These are phyloP conservation scores for Daldinia loculata DNA, from an alignment of 495 filamentous ascomycete genomes.

Conservation along the genomic window DNA sequence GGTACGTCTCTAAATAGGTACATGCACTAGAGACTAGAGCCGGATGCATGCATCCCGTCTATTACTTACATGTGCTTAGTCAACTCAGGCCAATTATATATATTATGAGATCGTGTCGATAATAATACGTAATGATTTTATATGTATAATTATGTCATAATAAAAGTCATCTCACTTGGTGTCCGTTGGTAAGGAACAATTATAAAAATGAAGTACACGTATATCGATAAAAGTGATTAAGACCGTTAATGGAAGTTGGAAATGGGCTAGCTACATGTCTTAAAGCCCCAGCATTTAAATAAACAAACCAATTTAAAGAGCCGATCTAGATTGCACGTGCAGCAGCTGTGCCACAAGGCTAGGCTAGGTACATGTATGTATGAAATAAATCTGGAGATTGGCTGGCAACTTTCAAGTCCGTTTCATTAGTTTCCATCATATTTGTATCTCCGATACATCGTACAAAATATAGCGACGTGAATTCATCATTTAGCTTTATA, in stretches of 20 bases:
- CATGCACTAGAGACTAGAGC: not conserved
- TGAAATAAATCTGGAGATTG: slow-evolving; percentile 15
- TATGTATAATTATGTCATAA: not conserved
- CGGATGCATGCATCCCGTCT: not conserved
- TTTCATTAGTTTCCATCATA: slow-evolving; percentile 20
- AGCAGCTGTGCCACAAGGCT: slow-evolving; percentile 1
- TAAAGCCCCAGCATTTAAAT: not conserved
- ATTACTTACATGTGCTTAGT: not conserved
- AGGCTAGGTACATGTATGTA: not conserved
- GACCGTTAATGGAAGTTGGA: too few species aligned
- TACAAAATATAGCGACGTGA: slow-evolving; percentile 18
- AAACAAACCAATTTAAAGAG: not conserved
- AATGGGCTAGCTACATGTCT: not conserved
- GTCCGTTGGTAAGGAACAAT: not conserved
- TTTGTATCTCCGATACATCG: slow-evolving; percentile 19
- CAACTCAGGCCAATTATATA: not conserved
- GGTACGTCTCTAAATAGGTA: not conserved
- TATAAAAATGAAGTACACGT: too few species aligned
- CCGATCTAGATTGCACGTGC: not conserved
- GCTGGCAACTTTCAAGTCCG: slow-evolving; percentile 13
- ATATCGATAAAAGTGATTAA: not conserved
- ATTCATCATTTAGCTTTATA: slow-evolving; percentile 22
- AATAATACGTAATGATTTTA: not conserved
- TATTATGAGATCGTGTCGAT: not conserved
- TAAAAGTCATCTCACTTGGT: not conserved